Evolutionary conservation across 208 protist species (phyloP), one percentile per base, ranked within the genome.

Genomic region (Leishmania aethiopica): DNA sequence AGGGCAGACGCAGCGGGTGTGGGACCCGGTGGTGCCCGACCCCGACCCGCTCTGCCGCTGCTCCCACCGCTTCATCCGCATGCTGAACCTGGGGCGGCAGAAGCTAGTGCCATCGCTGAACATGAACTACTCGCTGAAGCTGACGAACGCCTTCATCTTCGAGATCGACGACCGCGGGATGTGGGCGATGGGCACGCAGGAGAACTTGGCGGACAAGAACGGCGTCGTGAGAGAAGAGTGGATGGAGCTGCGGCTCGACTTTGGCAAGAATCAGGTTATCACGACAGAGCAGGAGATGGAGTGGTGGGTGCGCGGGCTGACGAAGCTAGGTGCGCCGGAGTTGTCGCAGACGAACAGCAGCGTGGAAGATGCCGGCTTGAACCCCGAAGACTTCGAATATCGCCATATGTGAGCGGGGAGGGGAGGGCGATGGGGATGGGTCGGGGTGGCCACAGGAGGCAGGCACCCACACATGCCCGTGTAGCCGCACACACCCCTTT

Each of bases 51-150:
- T 97, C 40, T 93, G 90, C 75, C 91, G 93, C 62, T 95, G 87
- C 82, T 86, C 90, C 0, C 88, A 88, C 51, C 92, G 94, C 42
- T 96, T 97, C 51, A 92, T 95, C 28, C 83, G 86, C 40, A 97
- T 96, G 92, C 88, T 97, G 42, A 97, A 97, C 80, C 81, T 96
- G 13, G 90, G 91, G 11, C 88, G 94, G 59, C 88, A 94, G 86
- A 97, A 97, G 83, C 86, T 97, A 2, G 92, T 97, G 32, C 89
- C 94, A 13, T 96, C 94, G 60, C 89, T 97, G 55, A 97, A 97
- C 79, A 95, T 97, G 86, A 97, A 97, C 89, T 97, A 90, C 85
- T 92, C 87, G 40, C 85, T 97, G 49, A 95, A 94, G 88, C 89
- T 97, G 35, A 95, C 93, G 6, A 97, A 97, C 64, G 92, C 91